These are phyloP conservation scores for Epichloe sp. DNA, from an alignment of 2,329 filamentous ascomycete genomes.

Conservation along the genomic window DNA sequence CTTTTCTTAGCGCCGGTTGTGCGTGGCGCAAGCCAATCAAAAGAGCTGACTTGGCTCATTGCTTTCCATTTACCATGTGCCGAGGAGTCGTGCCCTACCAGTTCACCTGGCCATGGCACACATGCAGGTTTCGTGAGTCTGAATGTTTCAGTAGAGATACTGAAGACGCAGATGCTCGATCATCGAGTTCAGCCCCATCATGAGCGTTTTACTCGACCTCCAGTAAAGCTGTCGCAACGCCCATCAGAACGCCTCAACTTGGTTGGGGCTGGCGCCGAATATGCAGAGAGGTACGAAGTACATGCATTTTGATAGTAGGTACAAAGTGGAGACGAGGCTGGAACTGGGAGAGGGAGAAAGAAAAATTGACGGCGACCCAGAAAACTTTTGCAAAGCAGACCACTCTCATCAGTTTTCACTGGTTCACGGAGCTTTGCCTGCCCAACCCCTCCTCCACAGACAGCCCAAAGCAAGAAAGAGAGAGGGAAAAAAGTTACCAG, in stretches of 20 bases:
- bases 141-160: neutral
- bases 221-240: too few relatives aligned
- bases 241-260: neutral
- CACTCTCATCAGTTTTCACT: constrained; percentile 1
- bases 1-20: constrained; percentile 4
- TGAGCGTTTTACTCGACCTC: neutral
- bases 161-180: neutral
- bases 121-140: neutral
- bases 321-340: constrained; percentile 7
- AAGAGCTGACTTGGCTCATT: neutral
- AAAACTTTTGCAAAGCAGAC: constrained; percentile 6
- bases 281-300: constrained; percentile 16
- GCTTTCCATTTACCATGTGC: neutral
- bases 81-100: neutral
- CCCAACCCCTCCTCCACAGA: constrained; percentile 12
- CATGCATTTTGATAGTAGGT: constrained; percentile 17
- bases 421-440: constrained; percentile 10
- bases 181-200: neutral
- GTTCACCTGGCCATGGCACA: neutral
- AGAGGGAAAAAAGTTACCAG: neutral
- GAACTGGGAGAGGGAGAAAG: constrained; percentile 2
- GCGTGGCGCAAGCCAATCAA: constrained; percentile 7
- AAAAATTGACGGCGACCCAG: constrained; percentile 15
- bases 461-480: constrained; percentile 12
- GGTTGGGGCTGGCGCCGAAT: too few relatives aligned